Base-by-base conservation (phyloP, 257 asterid genomes). In the Solanum piurae region DNA sequence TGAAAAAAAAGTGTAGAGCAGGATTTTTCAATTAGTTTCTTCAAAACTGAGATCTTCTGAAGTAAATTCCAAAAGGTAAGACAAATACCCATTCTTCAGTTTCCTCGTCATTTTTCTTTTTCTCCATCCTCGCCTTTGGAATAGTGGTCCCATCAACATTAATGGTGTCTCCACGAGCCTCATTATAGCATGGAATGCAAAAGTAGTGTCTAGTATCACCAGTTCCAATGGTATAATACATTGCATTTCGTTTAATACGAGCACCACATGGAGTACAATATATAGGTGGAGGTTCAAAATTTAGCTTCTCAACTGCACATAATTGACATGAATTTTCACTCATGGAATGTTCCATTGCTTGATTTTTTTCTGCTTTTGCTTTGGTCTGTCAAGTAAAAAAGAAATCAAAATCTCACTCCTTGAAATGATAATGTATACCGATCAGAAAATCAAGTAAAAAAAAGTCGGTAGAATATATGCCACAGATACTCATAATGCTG, bases 281-380 rank as follows among this genome's bases (percentile, higher is more conserved):
- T 31, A 95, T 91, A 83, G 99, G 99, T 83, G 98, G 98, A 62
- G 99, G 99, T 91, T 97, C 99, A 90, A 97, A 97, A 37, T 94
- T 92, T 86, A 97, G 98, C 93, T 93, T 97, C 95, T 97, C 99
- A 88, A 96, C 99, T 34, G 98, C 99, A 95, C 99, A 97, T 91
- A 97, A 90, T 93, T 97, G 99, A 91, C 99, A 97, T 72, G 97
- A 97, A 93, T 96, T 95, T 91, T 95, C 99, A 84, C 94, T 97
- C 98, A 94, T 95, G 13, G 96, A 90, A 85, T 94, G 95, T 94
- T 93, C 98, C 99, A 96, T 93, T 25, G 99, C 98, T 92, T 95
- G 98, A 90, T 94, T 95, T 87, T 93, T 96, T 90, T 95, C 99
- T 4, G 95, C 98, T 90, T 97, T 97, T 84, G 98, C 95, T 93